Evolutionary conservation across 768 basidiomycete genomes (phyloP).

Genomic region (Tubosaeta sp.): DNA sequence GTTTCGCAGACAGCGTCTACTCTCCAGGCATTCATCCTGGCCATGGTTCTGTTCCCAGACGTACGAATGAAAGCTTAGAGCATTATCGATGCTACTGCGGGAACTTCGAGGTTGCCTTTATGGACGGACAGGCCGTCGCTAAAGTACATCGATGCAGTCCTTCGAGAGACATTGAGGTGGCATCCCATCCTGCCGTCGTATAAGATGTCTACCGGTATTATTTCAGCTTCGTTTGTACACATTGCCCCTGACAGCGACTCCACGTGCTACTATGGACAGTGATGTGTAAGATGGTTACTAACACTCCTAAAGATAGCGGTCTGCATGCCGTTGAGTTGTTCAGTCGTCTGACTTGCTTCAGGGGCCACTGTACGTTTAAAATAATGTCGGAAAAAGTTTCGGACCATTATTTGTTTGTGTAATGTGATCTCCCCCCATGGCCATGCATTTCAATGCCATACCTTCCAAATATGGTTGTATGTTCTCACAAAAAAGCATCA

Average conservation of each 20-base stretch:
- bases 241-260: constrained; percentile 4
- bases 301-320: background rate
- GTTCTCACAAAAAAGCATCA: too few relatives aligned
- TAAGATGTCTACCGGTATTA: constrained; percentile 3
- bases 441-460: too few relatives aligned
- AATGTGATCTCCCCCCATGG: too few relatives aligned
- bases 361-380: too few relatives aligned
- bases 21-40: constrained; percentile 31
- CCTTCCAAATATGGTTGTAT: too few relatives aligned
- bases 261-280: constrained; percentile 18
- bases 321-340: background rate
- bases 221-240: background rate
- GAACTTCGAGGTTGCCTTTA: constrained; percentile 23
- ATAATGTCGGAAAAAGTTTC: too few relatives aligned
- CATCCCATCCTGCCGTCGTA: constrained; percentile 20
- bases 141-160: constrained; percentile 25
- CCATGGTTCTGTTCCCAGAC: constrained; percentile 32
- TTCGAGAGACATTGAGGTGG: constrained; percentile 30
- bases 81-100: constrained; percentile 27
- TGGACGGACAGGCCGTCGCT: constrained; percentile 18
- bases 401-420: too few relatives aligned
- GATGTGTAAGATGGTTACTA: constrained; percentile 25
- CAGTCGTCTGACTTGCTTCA: constrained; percentile 1
- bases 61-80: constrained; percentile 26
- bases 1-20: constrained; percentile 20